Evolutionary conservation across 305 asterid genomes (phyloP).

Genomic region (Fraxinus sp.): DNA sequence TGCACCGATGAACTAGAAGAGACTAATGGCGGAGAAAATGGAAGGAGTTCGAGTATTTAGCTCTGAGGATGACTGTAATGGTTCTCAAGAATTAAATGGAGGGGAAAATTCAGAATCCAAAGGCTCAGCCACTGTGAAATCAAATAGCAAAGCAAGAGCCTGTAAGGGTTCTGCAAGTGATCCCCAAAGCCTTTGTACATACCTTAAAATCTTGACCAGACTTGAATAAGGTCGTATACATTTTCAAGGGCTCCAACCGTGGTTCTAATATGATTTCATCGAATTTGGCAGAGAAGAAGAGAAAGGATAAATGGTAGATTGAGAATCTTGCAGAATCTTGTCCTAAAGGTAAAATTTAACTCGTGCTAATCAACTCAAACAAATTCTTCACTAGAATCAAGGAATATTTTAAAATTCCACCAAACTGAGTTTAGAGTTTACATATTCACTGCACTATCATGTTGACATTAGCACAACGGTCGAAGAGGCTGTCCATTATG

Average conservation of each 20-base stretch:
- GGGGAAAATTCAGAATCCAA: slow-evolving; percentile 35
- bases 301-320: slow-evolving; percentile 82
- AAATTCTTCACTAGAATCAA: background rate
- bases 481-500: slow-evolving; percentile 58
- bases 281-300: slow-evolving; percentile 68
- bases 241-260: background rate
- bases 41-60: slow-evolving; percentile 39
- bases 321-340: slow-evolving; percentile 82
- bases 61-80: slow-evolving; percentile 59
- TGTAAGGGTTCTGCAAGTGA: slow-evolving; percentile 77
- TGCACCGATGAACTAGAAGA: slow-evolving; percentile 41
- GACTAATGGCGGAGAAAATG: slow-evolving; percentile 30
- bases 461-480: slow-evolving; percentile 61
- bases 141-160: slow-evolving; percentile 51
- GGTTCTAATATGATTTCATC: background rate
- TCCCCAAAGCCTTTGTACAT: slow-evolving; percentile 82
- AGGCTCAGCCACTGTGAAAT: slow-evolving; percentile 21
- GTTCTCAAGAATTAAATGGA: slow-evolving; percentile 46
- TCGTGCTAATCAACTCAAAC: background rate
- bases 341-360: slow-evolving; percentile 43
- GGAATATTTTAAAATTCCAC: background rate
- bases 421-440: background rate
- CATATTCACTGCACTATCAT: background rate
- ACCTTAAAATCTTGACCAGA: background rate
- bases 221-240: background rate